A percentile compares a stretch with the other conserved stretches of the same genome.
Evolutionary conservation across 495 filamentous ascomycete genomes (phyloP).

Genomic region (Penicillium lagena): DNA sequence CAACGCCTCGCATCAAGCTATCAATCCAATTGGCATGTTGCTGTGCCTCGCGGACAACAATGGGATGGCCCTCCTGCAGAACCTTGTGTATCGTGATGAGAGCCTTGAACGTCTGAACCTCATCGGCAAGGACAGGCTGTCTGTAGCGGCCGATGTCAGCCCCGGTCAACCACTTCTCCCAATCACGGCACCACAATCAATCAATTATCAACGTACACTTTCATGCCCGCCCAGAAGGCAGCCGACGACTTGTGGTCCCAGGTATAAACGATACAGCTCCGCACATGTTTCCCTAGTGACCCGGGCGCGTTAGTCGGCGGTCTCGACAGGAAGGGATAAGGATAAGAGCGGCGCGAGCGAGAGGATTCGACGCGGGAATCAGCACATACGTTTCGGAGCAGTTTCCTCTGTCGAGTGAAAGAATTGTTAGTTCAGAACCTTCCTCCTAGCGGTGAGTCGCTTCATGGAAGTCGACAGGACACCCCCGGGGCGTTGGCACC

Average conservation of each 20-base stretch:
- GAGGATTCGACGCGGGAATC: neutral
- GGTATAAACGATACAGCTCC: constrained; percentile 96
- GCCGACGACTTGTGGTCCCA: constrained; percentile 98
- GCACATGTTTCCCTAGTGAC: constrained; percentile 80
- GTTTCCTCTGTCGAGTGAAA: constrained; percentile 63
- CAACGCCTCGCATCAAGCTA: constrained; percentile 78
- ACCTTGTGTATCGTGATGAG: constrained; percentile 93
- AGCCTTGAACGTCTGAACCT: constrained; percentile 90
- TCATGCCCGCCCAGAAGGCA: constrained; percentile 97
- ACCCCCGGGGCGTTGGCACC: neutral
- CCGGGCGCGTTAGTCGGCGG: constrained; percentile 2
- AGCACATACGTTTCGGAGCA: constrained; percentile 75
- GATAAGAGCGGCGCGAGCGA: neutral
- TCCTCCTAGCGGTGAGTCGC: constrained; percentile 1
- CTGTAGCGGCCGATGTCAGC: constrained; percentile 34
- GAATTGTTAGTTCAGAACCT: constrained; percentile 18
- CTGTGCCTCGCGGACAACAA: constrained; percentile 82
- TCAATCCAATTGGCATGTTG: constrained; percentile 86
- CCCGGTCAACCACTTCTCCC: neutral
- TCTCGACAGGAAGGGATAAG: neutral
- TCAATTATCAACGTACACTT: constrained; percentile 56
- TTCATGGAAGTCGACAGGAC: neutral
- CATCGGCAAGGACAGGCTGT: constrained; percentile 92
- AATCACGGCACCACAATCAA: neutral
- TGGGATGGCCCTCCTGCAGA: constrained; percentile 89